Percentiles rank a stretch among this genome's conserved stretches.
These are phyloP conservation scores for Irpex sp. DNA, from an alignment of 1,284 basidiomycete species.

Conservation along the genomic window DNA sequence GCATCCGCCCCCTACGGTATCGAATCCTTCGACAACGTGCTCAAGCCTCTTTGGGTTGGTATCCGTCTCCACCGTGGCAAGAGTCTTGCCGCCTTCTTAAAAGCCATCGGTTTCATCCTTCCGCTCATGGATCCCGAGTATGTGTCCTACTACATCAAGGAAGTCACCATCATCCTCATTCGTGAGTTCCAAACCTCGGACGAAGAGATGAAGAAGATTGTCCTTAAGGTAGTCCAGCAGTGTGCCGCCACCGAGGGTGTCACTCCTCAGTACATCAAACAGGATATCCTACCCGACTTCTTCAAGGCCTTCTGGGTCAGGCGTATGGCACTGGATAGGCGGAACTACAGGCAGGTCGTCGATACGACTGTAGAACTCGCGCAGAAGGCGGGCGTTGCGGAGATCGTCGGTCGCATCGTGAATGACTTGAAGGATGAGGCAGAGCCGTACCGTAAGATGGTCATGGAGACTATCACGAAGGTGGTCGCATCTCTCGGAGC, in stretches of 20 bases:
- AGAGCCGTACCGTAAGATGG: constrained; percentile 99
- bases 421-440: constrained; percentile 97
- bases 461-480: constrained; percentile 99
- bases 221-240: constrained; percentile 98
- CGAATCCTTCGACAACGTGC: constrained; percentile 97
- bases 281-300: constrained; percentile 99
- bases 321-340: constrained; percentile 94
- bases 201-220: constrained; percentile 99
- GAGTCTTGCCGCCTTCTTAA: constrained; percentile 96
- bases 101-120: constrained; percentile 99
- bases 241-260: constrained; percentile 98
- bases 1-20: constrained; percentile 99
- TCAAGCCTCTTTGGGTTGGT: constrained; percentile 98
- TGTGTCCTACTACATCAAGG: constrained; percentile 96
- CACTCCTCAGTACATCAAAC: constrained; percentile 89
- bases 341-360: constrained; percentile 97
- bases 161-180: constrained; percentile 96
- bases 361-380: constrained; percentile 98
- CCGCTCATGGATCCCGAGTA: constrained; percentile 99
- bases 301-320: constrained; percentile 99
- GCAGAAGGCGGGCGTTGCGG: constrained; percentile 93
- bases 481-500: constrained; percentile 91
- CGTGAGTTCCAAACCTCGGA: constrained; percentile 99
- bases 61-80: constrained; percentile 98
- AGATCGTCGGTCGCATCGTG: constrained; percentile 93